phyloP scores from a whole-genome alignment of 1,139 yeast genomes.

The Taphrina flavorubra region DNA sequence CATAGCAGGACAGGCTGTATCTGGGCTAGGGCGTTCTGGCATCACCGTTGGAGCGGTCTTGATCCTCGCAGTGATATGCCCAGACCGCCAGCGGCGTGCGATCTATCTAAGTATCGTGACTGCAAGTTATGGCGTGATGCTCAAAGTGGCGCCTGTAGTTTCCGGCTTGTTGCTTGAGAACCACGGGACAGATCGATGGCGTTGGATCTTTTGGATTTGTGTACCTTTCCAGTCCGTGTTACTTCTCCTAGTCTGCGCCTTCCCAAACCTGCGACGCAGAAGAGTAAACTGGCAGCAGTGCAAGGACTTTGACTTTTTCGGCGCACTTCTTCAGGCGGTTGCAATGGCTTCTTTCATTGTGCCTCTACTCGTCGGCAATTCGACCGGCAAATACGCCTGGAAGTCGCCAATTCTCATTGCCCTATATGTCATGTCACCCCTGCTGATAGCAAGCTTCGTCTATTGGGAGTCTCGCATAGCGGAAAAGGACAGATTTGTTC shows the following conservation, averaged over 20 bases:
- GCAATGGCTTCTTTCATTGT: constrained; percentile 8
- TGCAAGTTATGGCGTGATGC: constrained; percentile 34
- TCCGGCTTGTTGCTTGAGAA: constrained; percentile 30
- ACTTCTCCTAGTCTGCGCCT: constrained; percentile 14
- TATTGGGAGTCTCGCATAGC: constrained; percentile 16
- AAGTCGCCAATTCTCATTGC: constrained; percentile 14
- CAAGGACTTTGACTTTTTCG: constrained; percentile 11
- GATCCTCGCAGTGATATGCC: constrained; percentile 28
- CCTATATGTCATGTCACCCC: constrained; percentile 19
- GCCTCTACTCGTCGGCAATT: constrained; percentile 24
- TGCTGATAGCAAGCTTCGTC: constrained; percentile 13
- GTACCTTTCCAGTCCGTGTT: constrained; percentile 26
- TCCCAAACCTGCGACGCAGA: constrained; percentile 22
- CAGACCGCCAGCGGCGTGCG: constrained; percentile 15
- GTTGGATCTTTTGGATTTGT: constrained; percentile 30
- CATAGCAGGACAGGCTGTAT: constrained; percentile 29
- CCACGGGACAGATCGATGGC: constrained; percentile 22
- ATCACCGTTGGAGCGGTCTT: constrained; percentile 22
- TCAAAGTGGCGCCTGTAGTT: constrained; percentile 31
- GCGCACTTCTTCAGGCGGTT: constrained; percentile 23
- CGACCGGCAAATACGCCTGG: constrained; percentile 17
- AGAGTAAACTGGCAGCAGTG: constrained; percentile 25
- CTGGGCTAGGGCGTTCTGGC: constrained; percentile 33
- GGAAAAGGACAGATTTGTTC: constrained; percentile 17
- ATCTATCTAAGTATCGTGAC: constrained; percentile 22